Evolutionary conservation across 1,284 basidiomycete genomes (phyloP), one percentile per base, ranked within the genome.

Genomic region (Boletus smithii): DNA sequence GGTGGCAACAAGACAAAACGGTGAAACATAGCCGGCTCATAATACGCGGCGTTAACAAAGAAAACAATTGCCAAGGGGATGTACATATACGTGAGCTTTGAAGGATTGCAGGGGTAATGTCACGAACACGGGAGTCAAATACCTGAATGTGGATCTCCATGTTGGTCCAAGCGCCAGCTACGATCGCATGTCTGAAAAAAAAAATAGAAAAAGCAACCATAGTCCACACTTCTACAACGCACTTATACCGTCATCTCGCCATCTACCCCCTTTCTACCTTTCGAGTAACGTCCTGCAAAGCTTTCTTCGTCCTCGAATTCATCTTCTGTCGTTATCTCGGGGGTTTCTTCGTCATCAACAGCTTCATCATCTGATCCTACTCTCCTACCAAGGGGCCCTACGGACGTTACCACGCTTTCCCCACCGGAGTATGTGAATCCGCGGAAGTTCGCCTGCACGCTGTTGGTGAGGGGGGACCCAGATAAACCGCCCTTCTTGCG

Each of bases 371-470:
- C 73, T 4, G 74, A 71, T 11, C 71, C 70, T 22, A 69, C 48
- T 60, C 60, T 52, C 45, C 46, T 47, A 72, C 72, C 70, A 51
- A 71, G 65, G 45, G 66, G 54, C 50, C 55, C 61, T 46, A 64
- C 66, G 8, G 70, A 71, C 33, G 71, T 70, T n/a, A 73, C 65
- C 18, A 82, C 64, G 52, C 87, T 85, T 68, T 91, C 85, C 55
- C 90, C 88, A 49, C 90, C 90, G 27, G 84, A 86, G 65, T 91
- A 95, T 4, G 91, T 94, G 74, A 93, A 95, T 34, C 90, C 90
- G 46, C 85, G 79, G 69, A 97, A 97, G 69, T 95, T 93, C 73
- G 94, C 93, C 73, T 97, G 93, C 41, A 97, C 88, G 59, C 87
- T 90, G 63, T 74, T 90, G 53, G 91, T 93, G 59, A 95, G 73